A percentile compares a stretch with the other conserved stretches of the same genome.
These are phyloP conservation scores for Puccinia triticina DNA, from an alignment of 1,284 basidiomycete species.

Conservation along the genomic window DNA sequence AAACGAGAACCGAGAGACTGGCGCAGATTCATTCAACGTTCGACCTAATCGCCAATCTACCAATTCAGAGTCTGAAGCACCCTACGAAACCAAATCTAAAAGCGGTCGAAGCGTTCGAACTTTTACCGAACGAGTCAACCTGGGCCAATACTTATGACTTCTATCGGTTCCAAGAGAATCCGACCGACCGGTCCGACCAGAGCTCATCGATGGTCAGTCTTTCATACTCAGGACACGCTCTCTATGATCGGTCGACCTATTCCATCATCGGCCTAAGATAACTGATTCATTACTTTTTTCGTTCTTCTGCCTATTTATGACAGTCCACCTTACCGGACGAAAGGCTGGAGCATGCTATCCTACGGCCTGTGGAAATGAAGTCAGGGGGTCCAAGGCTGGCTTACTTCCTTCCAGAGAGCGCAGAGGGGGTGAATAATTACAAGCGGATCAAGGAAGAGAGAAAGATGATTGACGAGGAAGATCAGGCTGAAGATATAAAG, in stretches of 20 bases:
- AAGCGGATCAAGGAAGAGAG: slow-evolving; percentile 25
- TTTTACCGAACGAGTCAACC: slow-evolving; percentile 81
- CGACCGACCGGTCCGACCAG: slow-evolving; percentile 59
- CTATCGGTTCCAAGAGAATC: slow-evolving; percentile 83
- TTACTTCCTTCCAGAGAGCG: slow-evolving; percentile 31
- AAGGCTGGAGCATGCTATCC: slow-evolving; percentile 38
- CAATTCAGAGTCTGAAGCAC: slow-evolving; percentile 69
- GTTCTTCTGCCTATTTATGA: neutral
- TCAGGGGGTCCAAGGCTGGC: slow-evolving; percentile 25
- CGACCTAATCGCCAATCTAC: slow-evolving; percentile 64
- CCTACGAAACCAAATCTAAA: slow-evolving; percentile 76
- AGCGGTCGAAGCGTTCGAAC: slow-evolving; percentile 79
- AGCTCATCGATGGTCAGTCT: slow-evolving; percentile 8
- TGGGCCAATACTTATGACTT: slow-evolving; percentile 89
- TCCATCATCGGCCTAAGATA: neutral
- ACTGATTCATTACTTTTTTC: neutral
- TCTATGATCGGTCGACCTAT: neutral
- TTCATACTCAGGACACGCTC: neutral
- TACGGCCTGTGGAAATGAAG: slow-evolving; percentile 20
- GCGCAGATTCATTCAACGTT: slow-evolving; percentile 82
- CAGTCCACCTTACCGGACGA: slow-evolving; percentile 9
- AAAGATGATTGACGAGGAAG: slow-evolving; percentile 44
- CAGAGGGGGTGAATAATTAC: slow-evolving; percentile 22
- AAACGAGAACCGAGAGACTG: slow-evolving; percentile 61
- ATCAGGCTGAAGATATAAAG: neutral